Evolutionary conservation across 257 asterid species (phyloP), one percentile per base, ranked within the genome.

Genomic region (Petunia axillaris): DNA sequence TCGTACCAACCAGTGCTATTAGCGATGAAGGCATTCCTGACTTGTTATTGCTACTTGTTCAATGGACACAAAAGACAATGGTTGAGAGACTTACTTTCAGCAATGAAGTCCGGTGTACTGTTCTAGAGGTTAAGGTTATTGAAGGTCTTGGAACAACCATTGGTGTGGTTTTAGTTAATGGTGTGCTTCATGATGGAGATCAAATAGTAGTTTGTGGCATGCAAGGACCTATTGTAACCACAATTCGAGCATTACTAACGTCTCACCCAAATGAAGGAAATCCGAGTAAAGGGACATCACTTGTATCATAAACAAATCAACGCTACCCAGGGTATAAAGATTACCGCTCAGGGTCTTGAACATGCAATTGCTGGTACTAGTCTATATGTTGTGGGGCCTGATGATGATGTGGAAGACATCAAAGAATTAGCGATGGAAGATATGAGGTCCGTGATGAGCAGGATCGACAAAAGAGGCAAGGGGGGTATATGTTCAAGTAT

Each of bases 11-110:
- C 4, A 96, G 99, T 81, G 99, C 99, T 80, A 89, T 94, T 87
- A 96, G 99, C 77, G 99, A 97, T 77, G 99, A 95, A 91, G 99
- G 98, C 57, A 84, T 95, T 79, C 99, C 98, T n/a, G 99, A 95
- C 79, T 82, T 95, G 75, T 80, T 95, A 79, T 82, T 95, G 57
- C 85, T 92, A 66, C 90, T 95, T 82, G 92, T 93, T 64, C 93
- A 95, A 40, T 92, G 99, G 99, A 83, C 99, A 48, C 99, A 95
- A 81, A 95, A 88, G 90, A 90, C 97, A 6, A 92, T 93, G 99
- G 63, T 86, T 53, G 85, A 92, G 83, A 90, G 93, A 81, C 97
- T 96, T 78, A 96, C 98, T 62, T 96, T 82, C 82, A 94, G 92
- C 70, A 81, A 94, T 65, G 93, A 94, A 84, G 88, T 96, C 85